Conservation (phyloP, 1,284 basidiomycete species). For the Ustilago shanxiensis region DNA sequence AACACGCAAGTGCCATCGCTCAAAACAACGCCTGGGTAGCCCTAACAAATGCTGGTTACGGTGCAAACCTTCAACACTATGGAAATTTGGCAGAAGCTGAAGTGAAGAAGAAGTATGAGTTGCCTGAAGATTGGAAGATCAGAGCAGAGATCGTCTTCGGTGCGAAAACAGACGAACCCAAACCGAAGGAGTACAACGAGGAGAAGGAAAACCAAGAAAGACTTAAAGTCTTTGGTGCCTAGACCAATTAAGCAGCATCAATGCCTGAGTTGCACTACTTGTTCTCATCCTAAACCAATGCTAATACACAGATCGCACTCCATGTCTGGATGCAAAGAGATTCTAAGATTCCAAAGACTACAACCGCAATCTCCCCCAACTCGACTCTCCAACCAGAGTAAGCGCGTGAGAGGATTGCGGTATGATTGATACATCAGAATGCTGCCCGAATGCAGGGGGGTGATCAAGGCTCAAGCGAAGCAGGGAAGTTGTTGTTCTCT, state of each 20-base stretch:
- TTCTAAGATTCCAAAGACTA: slow-evolving; percentile 13
- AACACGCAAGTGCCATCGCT: slow-evolving; percentile 66
- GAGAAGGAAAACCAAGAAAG: slow-evolving; percentile 27
- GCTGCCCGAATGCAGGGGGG: neutral
- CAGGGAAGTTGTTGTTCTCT: slow-evolving; percentile 67
- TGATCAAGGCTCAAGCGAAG: slow-evolving; percentile 63
- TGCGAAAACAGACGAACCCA: slow-evolving; percentile 26
- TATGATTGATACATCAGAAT: slow-evolving; percentile 1
- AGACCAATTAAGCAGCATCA: too few species aligned
- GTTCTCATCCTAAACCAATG: too few species aligned
- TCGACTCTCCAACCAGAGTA: neutral
- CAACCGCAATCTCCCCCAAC: neutral
- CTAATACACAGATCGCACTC: too few species aligned
- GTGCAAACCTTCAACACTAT: slow-evolving; percentile 72
- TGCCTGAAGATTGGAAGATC: slow-evolving; percentile 71
- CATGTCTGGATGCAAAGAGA: slow-evolving; percentile 1
- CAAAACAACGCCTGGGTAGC: slow-evolving; percentile 73
- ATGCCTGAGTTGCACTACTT: too few species aligned
- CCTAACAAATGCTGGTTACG: slow-evolving; percentile 72
- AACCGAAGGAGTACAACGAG: slow-evolving; percentile 38
- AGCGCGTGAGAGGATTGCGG: slow-evolving; percentile 1
- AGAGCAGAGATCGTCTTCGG: slow-evolving; percentile 73
- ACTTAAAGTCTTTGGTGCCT: slow-evolving; percentile 34
- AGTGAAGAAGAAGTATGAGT: slow-evolving; percentile 67
- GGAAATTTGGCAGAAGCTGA: slow-evolving; percentile 53